Percentiles rank a stretch among this genome's conserved stretches.
Conservation (phyloP, 208 protist genomes). For the Leptomonas seymouri region DNA sequence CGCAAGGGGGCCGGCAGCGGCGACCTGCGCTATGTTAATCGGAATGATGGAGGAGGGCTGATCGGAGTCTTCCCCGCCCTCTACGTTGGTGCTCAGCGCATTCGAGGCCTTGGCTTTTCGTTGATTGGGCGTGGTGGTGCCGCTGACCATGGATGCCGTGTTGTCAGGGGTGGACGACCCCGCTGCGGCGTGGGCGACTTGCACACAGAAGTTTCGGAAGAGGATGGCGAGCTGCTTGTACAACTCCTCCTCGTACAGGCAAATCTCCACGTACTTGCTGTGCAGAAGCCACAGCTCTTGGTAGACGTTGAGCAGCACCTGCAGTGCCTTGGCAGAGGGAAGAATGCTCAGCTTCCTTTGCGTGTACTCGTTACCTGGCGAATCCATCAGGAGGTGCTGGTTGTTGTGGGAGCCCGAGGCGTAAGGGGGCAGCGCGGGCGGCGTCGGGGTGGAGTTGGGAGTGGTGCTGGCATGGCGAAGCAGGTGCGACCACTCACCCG, state of each 20-base stretch:
- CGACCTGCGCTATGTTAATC: conserved; percentile 31
- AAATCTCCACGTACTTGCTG: conserved; percentile 32
- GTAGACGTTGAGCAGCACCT: conserved; percentile 9
- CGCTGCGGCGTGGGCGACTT: conserved; percentile 6
- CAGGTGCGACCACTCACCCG: conserved; percentile 18
- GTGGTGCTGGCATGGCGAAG: not conserved
- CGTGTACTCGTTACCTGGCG: not conserved
- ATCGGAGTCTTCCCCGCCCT: not conserved
- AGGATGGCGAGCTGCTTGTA: conserved; percentile 30
- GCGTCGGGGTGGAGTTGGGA: not conserved
- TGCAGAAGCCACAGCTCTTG: conserved; percentile 33
- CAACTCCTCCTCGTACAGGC: conserved; percentile 26
- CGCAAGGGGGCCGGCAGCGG: conserved; percentile 43
- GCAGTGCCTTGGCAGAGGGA: conserved; percentile 4
- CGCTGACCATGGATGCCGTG: not conserved
- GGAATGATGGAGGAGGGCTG: conserved; percentile 17
- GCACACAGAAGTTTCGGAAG: conserved; percentile 20
- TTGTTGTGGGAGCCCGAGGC: not conserved
- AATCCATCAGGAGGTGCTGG: not conserved
- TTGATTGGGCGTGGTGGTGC: not conserved
- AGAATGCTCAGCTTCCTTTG: conserved; percentile 13
- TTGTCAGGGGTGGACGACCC: not conserved
- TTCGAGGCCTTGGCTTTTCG: not conserved
- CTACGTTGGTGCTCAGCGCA: not conserved
- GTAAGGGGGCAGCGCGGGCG: not conserved